Conservation (phyloP, 192 early-diverging fungal species). For the Coemansia sp. region DNA sequence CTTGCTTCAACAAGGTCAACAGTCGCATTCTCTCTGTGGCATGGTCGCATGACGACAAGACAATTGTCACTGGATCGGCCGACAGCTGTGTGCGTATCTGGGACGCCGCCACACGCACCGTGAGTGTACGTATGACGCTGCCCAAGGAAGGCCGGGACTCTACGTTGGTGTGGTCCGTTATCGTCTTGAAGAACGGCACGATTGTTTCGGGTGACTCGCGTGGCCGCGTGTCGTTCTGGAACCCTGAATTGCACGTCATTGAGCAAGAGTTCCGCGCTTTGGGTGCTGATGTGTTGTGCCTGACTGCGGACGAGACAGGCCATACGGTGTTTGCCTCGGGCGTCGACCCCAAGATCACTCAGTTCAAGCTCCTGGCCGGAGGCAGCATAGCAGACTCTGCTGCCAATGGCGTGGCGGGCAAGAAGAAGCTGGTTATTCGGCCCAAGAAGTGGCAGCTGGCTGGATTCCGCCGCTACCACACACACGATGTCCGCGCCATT, state of each 20-base stretch:
- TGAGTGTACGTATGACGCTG: constrained; percentile 74
- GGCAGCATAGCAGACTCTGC: constrained; percentile 24
- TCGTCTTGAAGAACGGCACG: constrained; percentile 68
- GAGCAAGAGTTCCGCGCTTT: constrained; percentile 75
- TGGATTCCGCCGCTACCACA: constrained; percentile 90
- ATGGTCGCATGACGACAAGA: constrained; percentile 75
- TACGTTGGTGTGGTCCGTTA: constrained; percentile 91
- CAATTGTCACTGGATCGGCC: constrained; percentile 81
- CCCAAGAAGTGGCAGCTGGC: constrained; percentile 73
- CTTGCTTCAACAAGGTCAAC: constrained; percentile 66
- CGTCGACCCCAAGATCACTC: constrained; percentile 86
- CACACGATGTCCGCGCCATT: constrained; percentile 91
- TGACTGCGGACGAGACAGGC: constrained; percentile 69
- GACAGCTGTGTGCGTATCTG: constrained; percentile 80
- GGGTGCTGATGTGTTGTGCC: constrained; percentile 86
- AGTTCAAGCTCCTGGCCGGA: constrained; percentile 61
- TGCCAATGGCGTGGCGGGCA: constrained; percentile 6
- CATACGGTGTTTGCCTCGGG: constrained; percentile 84
- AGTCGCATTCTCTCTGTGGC: constrained; percentile 84
- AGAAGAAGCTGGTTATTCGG: background rate
- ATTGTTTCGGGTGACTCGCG: constrained; percentile 91
- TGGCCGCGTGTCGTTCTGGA: constrained; percentile 92
- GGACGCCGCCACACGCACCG: constrained; percentile 61
- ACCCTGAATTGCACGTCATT: constrained; percentile 68
- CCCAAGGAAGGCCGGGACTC: constrained; percentile 70